Evolutionary conservation across 441 rosid genomes (phyloP).

Genomic region (Arabidopsis lyrata): DNA sequence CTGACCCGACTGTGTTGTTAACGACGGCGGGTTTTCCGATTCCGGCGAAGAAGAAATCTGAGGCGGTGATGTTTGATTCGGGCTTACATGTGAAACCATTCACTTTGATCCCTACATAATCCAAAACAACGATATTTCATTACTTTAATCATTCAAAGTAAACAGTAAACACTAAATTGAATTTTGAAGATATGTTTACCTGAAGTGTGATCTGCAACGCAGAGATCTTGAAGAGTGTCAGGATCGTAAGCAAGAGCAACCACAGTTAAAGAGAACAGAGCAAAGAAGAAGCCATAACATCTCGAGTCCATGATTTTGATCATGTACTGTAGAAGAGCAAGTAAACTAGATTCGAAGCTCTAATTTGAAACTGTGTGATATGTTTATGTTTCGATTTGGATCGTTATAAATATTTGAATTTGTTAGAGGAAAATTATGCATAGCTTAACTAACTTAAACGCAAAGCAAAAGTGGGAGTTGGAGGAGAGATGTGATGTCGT

Average conservation of each 20-base stretch:
- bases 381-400: not conserved
- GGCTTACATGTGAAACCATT: conserved; percentile 87
- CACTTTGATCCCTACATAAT: conserved; percentile 53
- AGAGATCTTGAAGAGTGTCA: conserved; percentile 82
- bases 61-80: conserved; percentile 59
- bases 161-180: not conserved
- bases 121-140: not conserved
- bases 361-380: conserved; percentile 9
- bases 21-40: conserved; percentile 59
- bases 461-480: conserved; percentile 54
- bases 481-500: conserved; percentile 41
- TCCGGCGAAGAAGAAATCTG: conserved; percentile 79
- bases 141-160: not conserved
- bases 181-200: conserved; percentile 46
- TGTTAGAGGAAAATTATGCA: conserved; percentile 32
- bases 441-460: conserved; percentile 48
- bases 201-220: conserved; percentile 68
- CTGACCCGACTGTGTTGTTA: conserved; percentile 69
- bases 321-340: not conserved
- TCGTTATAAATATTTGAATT: conserved; percentile 13
- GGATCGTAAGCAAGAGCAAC: conserved; percentile 61
- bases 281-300: conserved; percentile 41
- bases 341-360: conserved; percentile 2
- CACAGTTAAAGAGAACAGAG: conserved; percentile 42
- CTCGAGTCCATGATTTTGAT: conserved; percentile 47